phyloP scores from a whole-genome alignment of 176 grass and related monocot genomes.

The Lolium multiflorum region DNA sequence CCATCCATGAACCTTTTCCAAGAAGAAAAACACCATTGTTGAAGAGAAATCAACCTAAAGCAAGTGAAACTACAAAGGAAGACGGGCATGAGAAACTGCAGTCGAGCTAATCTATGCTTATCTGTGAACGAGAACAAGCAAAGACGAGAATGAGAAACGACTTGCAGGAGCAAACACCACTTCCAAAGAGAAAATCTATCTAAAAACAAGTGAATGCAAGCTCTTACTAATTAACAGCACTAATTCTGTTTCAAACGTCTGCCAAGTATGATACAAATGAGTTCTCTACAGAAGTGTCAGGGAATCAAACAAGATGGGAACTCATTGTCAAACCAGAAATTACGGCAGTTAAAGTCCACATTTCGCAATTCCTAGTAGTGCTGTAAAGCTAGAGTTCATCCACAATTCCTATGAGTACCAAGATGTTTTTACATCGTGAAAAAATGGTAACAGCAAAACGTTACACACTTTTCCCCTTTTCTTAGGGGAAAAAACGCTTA shows the following conservation, averaged over 20 bases:
- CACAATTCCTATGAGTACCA: background rate
- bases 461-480: slow-evolving; percentile 24
- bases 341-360: background rate
- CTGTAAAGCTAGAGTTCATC: slow-evolving; percentile 30
- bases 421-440: slow-evolving; percentile 6
- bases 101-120: background rate
- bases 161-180: no score
- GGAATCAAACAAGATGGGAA: background rate
- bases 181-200: no score
- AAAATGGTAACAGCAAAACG: background rate
- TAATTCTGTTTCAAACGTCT: background rate
- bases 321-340: background rate
- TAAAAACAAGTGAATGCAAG: background rate
- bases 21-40: background rate
- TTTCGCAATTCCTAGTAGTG: background rate
- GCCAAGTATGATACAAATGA: slow-evolving; percentile 10
- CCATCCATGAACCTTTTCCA: background rate
- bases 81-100: no score
- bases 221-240: background rate
- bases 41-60: no score
- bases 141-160: no score
- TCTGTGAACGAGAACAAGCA: background rate
- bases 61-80: no score
- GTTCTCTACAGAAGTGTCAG: slow-evolving; percentile 11
- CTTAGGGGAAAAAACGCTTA: background rate